A percentile compares a stretch with the other conserved stretches of the same genome.
Conservation (phyloP, 164 flowering plant species). For the Umbilicus rupestris region DNA sequence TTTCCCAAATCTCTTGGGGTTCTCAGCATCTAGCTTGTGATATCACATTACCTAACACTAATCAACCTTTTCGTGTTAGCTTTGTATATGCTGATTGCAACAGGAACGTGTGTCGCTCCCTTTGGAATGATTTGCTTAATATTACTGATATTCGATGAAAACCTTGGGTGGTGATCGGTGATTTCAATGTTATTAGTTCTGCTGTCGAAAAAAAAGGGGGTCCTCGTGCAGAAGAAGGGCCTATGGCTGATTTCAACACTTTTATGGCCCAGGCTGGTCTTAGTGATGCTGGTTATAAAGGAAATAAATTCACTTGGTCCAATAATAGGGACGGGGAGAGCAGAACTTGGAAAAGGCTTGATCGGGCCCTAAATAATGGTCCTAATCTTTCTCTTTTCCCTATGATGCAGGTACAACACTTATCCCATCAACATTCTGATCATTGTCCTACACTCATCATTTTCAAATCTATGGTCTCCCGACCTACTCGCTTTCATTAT, state of each 20-base stretch:
- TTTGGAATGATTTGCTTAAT: background rate
- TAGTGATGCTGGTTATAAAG: background rate
- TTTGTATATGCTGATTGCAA: background rate
- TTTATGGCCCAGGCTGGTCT: background rate
- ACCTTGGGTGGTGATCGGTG: background rate
- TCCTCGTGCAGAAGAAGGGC: background rate
- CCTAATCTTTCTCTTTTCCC: background rate
- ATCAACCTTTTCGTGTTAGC: background rate
- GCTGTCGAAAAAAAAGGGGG: background rate
- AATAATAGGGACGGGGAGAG: background rate
- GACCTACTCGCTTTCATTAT: background rate
- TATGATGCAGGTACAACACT: background rate
- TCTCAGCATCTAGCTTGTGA: background rate
- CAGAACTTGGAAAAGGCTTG: background rate
- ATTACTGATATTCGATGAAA: background rate
- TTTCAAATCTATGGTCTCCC: background rate
- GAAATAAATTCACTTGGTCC: background rate
- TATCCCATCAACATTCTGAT: background rate
- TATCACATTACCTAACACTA: no score
- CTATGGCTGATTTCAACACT: background rate
- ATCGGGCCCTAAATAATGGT: background rate
- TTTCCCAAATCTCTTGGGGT: background rate
- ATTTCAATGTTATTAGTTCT: no score
- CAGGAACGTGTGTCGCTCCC: background rate
- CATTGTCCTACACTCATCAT: background rate